phyloP scores from a whole-genome alignment of 805 yeast species.

The Saccharomycopsis guyanensis region DNA sequence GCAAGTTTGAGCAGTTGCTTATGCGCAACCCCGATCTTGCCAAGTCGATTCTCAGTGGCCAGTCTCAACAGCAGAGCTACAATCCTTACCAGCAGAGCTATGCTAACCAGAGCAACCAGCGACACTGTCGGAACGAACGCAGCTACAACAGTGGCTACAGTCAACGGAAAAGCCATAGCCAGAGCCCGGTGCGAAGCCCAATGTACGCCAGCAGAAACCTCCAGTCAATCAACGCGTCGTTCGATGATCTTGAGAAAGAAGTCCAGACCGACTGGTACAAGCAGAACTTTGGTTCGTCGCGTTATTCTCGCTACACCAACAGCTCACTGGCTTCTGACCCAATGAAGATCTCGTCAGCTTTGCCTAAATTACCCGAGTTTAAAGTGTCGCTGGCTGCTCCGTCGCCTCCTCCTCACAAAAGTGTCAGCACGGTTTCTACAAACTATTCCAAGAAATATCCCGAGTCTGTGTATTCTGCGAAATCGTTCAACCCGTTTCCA shows the following conservation, averaged over 20 bases:
- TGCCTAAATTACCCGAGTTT: constrained; percentile 11
- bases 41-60: constrained; percentile 2
- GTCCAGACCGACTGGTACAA: constrained; percentile 28
- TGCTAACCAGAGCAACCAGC: neutral
- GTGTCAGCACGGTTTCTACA: neutral
- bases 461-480: constrained; percentile 1
- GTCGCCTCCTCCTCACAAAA: constrained; percentile 15
- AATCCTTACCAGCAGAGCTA: neutral
- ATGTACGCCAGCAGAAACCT: constrained; percentile 1
- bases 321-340: neutral
- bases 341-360: constrained; percentile 7
- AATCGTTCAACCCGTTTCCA: constrained; percentile 13
- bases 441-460: neutral
- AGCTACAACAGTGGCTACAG: neutral
- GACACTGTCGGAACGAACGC: neutral
- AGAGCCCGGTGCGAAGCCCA: constrained; percentile 4
- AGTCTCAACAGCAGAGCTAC: neutral
- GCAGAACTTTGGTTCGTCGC: constrained; percentile 18
- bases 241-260: constrained; percentile 30
- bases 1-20: constrained; percentile 15
- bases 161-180: constrained; percentile 1
- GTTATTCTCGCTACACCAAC: constrained; percentile 10
- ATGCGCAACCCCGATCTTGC: constrained; percentile 19
- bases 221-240: constrained; percentile 20
- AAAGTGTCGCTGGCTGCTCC: constrained; percentile 1